Percentiles rank a stretch among this genome's conserved stretches.
Evolutionary conservation across 495 filamentous ascomycete genomes (phyloP).

Genomic region (Penicillium verhagenii): DNA sequence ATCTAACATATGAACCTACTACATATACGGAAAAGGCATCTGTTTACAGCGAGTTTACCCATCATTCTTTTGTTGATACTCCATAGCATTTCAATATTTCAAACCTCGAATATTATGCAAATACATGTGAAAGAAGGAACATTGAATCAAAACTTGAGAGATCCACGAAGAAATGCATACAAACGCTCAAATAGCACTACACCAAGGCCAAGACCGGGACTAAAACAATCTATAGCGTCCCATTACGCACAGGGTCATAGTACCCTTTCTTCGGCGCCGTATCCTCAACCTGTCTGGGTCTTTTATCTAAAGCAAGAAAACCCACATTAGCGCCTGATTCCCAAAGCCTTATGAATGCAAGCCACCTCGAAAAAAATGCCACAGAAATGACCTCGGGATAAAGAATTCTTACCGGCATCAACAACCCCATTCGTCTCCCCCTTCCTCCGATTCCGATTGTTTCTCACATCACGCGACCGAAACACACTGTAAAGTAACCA

Average conservation of each 20-base stretch:
- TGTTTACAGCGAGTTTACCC: too few relatives aligned
- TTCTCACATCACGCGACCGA: constrained; percentile 55
- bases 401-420: constrained; percentile 26
- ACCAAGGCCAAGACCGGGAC: background rate
- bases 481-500: constrained; percentile 62
- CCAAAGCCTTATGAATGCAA: background rate
- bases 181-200: background rate
- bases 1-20: too few relatives aligned
- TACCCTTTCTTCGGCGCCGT: constrained; percentile 35
- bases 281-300: constrained; percentile 21
- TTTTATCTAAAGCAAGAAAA: constrained; percentile 18
- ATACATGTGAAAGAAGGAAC: too few relatives aligned
- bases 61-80: background rate
- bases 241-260: constrained; percentile 50
- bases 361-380: background rate
- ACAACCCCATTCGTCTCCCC: constrained; percentile 25
- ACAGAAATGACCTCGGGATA: background rate
- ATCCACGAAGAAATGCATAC: background rate
- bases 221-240: constrained; percentile 20
- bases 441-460: constrained; percentile 48
- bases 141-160: background rate
- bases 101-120: background rate
- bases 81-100: background rate
- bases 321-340: constrained; percentile 3
- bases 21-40: too few relatives aligned